A percentile compares a stretch with the other conserved stretches of the same genome.
These are phyloP conservation scores for Pseudocercospora fijiensis DNA, from an alignment of 2,329 filamentous ascomycete species.

Conservation along the genomic window DNA sequence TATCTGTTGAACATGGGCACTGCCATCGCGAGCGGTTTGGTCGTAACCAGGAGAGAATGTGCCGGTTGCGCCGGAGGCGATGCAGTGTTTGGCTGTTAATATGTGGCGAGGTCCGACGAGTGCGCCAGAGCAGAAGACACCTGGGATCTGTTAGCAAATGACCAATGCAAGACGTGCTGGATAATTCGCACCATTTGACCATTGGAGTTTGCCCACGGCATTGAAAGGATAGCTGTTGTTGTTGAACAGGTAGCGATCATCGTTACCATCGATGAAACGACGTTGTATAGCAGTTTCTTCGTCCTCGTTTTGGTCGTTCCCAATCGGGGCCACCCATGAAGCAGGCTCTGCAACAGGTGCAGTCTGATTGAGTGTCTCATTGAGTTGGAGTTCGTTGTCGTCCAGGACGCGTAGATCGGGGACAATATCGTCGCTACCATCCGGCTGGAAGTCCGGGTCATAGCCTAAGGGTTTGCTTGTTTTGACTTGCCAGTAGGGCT, in stretches of 20 bases:
- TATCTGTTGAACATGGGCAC: constrained; percentile 2
- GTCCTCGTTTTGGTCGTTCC: background rate
- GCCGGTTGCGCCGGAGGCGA: constrained; percentile 5
- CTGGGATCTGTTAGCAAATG: background rate
- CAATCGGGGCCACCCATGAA: background rate
- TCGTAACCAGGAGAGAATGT: constrained; percentile 18
- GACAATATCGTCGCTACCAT: background rate
- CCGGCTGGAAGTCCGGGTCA: background rate
- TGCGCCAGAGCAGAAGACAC: constrained; percentile 11
- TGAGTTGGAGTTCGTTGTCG: background rate
- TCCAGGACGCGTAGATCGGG: background rate
- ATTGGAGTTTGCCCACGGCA: background rate
- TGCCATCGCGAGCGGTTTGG: constrained; percentile 11
- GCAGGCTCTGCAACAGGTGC: background rate
- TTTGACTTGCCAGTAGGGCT: background rate
- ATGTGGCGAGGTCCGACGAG: constrained; percentile 17
- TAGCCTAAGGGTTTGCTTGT: background rate
- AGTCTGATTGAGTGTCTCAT: background rate
- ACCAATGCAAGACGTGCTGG: background rate
- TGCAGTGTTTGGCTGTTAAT: constrained; percentile 18
- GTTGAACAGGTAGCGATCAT: constrained; percentile 4
- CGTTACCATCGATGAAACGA: constrained; percentile 4
- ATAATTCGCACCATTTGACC: background rate
- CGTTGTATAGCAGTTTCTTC: background rate
- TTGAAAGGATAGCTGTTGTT: constrained; percentile 6